phyloP scores from a whole-genome alignment of 163 green algal genomes.

The Scenedesmus sp. region DNA sequence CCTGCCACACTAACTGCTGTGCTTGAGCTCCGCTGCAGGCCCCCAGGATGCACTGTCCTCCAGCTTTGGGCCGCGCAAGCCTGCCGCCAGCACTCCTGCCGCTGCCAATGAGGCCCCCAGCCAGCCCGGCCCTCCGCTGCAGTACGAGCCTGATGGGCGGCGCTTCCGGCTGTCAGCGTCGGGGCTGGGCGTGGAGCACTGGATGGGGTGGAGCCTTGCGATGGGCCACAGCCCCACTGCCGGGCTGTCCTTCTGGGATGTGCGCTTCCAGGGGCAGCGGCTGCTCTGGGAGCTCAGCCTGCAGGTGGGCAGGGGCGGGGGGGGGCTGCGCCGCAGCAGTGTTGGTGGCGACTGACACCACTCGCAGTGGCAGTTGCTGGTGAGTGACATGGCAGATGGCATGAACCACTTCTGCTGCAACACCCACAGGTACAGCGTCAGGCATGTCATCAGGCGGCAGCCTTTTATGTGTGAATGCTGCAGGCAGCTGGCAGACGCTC shows the following conservation, averaged over 20 bases:
- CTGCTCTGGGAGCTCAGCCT: slow-evolving; percentile 45
- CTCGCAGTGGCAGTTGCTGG: too few relatives aligned
- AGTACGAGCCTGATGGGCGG: slow-evolving; percentile 36
- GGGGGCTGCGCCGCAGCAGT: not conserved
- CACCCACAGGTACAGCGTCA: too few relatives aligned
- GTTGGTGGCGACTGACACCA: too few relatives aligned
- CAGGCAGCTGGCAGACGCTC: not conserved
- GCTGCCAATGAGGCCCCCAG: not conserved
- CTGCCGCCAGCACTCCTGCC: not conserved
- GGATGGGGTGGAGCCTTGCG: slow-evolving; percentile 46
- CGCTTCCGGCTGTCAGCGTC: slow-evolving; percentile 10
- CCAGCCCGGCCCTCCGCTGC: slow-evolving; percentile 7
- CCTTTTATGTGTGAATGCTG: not conserved
- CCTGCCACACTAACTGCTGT: not conserved
- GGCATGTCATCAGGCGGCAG: too few relatives aligned
- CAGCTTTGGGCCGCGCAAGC: slow-evolving; percentile 20
- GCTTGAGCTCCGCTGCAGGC: not conserved
- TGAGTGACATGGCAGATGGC: too few relatives aligned
- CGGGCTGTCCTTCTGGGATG: slow-evolving; percentile 44
- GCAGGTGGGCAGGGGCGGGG: slow-evolving; percentile 30
- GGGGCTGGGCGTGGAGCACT: not conserved
- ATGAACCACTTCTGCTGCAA: too few relatives aligned
- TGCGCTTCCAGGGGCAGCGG: slow-evolving; percentile 52
- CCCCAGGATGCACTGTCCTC: slow-evolving; percentile 17
- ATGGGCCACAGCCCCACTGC: slow-evolving; percentile 44